Base-by-base conservation (phyloP, 306 rosid species). In the Luffa acutangula region DNA sequence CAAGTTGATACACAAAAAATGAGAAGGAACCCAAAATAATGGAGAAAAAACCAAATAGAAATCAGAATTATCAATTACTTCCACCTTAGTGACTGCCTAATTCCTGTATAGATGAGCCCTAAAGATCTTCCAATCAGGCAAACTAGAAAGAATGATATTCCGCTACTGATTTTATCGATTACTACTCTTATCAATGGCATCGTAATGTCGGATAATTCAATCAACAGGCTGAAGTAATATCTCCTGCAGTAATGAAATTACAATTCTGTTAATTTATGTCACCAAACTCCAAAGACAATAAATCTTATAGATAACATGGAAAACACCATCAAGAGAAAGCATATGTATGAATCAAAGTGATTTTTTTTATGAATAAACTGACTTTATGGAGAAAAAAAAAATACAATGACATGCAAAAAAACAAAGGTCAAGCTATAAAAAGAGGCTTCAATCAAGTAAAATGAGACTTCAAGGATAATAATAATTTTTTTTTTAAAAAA, bases 101-200 rank as follows among this genome's bases (percentile, higher is more conserved):
- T 95, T 85, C 98, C 97, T 33, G 97, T 88, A 66, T 94, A 94
- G 81, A 94, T 89, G 81, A 91, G 97, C 83, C 97, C 97, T 80
- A 94, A 82, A 65, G 98, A 94, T 83, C 97, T 89, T 80, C 98
- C 98, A 81, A 94, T 94, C 89, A 92, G 86, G 88, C 82, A 80
- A 77, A 92, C 94, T 66, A 92, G 84, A 84, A 95, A 90, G 91
- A 91, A 95, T 41, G 97, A 92, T 69, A 90, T 83, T 15, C 90
- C 95, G 69, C 85, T 82, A 65, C 97, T 92, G 84, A 91, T 91
- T 90, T 90, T 92, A 78, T 88, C 83, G 73, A 89, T 63, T 63
- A 92, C 87, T 42, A 84, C 89, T 90, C 87, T 89, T 78, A 95
- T 56, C 79, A 95, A 76, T 21, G 98, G 97, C 91, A 80, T 85